phyloP scores from a whole-genome alignment of 1,284 basidiomycete species.

The Ganoderma boninense region DNA sequence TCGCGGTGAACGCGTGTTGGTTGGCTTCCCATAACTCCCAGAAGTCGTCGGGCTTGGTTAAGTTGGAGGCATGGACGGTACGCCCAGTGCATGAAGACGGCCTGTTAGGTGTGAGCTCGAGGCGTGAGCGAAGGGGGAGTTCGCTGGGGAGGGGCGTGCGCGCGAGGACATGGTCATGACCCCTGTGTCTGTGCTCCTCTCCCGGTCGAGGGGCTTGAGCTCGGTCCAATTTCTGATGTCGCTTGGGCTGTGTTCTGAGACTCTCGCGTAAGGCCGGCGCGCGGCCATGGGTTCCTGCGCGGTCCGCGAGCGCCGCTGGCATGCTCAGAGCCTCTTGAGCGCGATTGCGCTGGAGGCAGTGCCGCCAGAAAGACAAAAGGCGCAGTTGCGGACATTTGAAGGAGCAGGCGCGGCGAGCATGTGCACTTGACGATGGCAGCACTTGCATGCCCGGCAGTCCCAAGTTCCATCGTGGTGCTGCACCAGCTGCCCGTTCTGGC shows the following conservation, averaged over 20 bases:
- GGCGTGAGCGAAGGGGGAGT: background rate
- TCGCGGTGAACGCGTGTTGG: conserved; percentile 21
- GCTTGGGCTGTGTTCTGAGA: conserved; percentile 14
- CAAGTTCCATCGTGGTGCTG: too few species aligned
- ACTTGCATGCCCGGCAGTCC: too few species aligned
- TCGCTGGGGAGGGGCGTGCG: background rate
- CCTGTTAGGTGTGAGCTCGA: background rate
- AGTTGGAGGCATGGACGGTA: conserved; percentile 9
- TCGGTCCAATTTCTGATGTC: background rate
- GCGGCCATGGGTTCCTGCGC: background rate
- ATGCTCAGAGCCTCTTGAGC: background rate
- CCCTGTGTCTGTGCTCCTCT: conserved; percentile 3
- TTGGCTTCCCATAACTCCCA: conserved; percentile 10
- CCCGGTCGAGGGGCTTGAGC: background rate
- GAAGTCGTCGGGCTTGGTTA: conserved; percentile 12
- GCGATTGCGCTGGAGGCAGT: background rate
- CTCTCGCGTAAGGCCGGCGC: conserved; percentile 10
- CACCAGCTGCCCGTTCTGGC: too few species aligned
- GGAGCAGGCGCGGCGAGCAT: background rate
- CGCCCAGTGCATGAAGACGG: conserved; percentile 17
- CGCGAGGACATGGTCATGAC: background rate
- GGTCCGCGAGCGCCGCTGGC: conserved; percentile 6
- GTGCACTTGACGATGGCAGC: background rate
- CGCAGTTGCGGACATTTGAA: background rate
- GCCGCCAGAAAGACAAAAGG: background rate